phyloP scores from a whole-genome alignment of 306 rosid genomes.

The Rosa chinensis region DNA sequence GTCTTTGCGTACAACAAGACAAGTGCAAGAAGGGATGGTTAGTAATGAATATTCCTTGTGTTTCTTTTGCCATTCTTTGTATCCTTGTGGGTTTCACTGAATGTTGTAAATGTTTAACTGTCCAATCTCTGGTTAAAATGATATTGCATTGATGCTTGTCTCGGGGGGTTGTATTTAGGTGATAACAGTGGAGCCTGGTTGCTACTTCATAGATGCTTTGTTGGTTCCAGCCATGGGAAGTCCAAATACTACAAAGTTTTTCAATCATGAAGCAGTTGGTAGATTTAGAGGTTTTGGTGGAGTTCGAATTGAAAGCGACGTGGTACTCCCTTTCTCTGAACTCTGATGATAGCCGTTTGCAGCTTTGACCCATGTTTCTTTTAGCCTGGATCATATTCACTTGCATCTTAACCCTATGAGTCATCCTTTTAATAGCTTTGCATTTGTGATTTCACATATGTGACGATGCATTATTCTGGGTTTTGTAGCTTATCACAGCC shows the following conservation, averaged over 20 bases:
- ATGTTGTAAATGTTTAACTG: not conserved
- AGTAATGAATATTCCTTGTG: conserved; percentile 22
- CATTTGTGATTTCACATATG: not conserved
- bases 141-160: conserved; percentile 7
- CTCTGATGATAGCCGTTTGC: not conserved
- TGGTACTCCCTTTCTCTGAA: conserved; percentile 52
- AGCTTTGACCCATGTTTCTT: not conserved
- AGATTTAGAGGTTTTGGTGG: conserved; percentile 75
- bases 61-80: not conserved
- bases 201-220: conserved; percentile 89
- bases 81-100: not conserved
- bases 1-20: conserved; percentile 63
- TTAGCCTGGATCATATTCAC: not conserved
- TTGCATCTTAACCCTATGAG: not conserved
- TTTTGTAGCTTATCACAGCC: conserved; percentile 62
- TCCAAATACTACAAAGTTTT: conserved; percentile 58
- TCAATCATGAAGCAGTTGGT: conserved; percentile 54
- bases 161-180: conserved; percentile 45
- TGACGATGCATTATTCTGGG: not conserved
- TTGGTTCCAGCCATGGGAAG: conserved; percentile 64
- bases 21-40: conserved; percentile 84
- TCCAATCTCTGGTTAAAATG: not conserved
- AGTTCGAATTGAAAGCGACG: conserved; percentile 82
- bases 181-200: conserved; percentile 94
- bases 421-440: not conserved